Conservation (phyloP, 2,329 filamentous ascomycete genomes). For the Plectosphaerella cucumerina region DNA sequence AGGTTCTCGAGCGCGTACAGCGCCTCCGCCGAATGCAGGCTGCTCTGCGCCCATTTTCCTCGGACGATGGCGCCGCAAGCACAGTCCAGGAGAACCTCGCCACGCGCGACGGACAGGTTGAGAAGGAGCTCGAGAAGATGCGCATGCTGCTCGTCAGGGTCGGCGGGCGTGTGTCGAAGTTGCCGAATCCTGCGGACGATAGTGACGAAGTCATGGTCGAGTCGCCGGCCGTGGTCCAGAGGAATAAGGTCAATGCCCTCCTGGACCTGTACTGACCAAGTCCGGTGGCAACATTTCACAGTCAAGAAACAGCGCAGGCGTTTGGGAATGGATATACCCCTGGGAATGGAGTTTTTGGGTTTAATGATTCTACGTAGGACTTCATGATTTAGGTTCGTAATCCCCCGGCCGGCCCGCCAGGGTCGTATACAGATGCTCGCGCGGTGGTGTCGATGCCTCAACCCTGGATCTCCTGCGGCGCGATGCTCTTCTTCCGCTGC, state of each 20-base stretch:
- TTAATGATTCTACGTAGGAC: not conserved
- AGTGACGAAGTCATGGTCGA: slow-evolving; percentile 21
- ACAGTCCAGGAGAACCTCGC: slow-evolving; percentile 63
- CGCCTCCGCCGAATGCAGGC: slow-evolving; percentile 44
- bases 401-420: no score
- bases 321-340: no score
- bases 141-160: slow-evolving; percentile 59
- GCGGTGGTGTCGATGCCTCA: not conserved
- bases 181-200: slow-evolving; percentile 22
- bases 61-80: slow-evolving; percentile 18
- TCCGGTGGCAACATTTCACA: not conserved
- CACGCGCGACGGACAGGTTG: slow-evolving; percentile 60
- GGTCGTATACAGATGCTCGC: not conserved
- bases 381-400: no score
- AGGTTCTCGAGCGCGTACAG: slow-evolving; percentile 35
- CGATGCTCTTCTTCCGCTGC: slow-evolving; percentile 30
- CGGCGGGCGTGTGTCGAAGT: slow-evolving; percentile 42
- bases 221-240: slow-evolving; percentile 33
- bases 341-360: not conserved
- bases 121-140: slow-evolving; percentile 63
- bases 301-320: no score
- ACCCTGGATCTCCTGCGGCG: not conserved
- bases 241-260: slow-evolving; percentile 36
- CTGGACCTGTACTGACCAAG: slow-evolving; percentile 27
- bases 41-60: slow-evolving; percentile 45